Percentiles rank a stretch among this genome's conserved stretches.
These are phyloP conservation scores for Irpex lacteus DNA, from an alignment of 1,284 basidiomycete species.

Conservation along the genomic window DNA sequence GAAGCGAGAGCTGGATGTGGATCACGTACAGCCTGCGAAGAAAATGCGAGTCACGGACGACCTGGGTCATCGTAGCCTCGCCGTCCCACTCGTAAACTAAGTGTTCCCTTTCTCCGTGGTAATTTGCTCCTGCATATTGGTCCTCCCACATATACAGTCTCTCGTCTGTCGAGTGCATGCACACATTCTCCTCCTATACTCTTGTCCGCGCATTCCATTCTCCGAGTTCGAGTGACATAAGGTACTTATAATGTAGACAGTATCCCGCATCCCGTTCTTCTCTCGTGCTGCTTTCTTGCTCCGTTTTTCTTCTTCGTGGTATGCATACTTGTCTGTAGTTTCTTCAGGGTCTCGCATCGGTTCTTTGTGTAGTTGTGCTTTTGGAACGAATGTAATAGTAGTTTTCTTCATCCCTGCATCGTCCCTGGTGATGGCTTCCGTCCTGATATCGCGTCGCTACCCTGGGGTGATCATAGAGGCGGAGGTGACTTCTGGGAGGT, in stretches of 20 bases:
- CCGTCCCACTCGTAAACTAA: slow-evolving; percentile 1
- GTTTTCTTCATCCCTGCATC: not conserved
- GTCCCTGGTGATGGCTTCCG: not conserved
- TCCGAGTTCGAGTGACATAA: slow-evolving; percentile 1
- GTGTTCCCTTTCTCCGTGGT: not conserved
- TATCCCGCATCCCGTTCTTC: not conserved
- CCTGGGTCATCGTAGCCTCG: not conserved
- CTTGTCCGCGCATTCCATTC: not conserved
- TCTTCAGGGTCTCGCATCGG: not conserved
- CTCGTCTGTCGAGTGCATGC: not conserved
- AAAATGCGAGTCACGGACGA: slow-evolving; percentile 16
- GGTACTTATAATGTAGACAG: slow-evolving; percentile 10
- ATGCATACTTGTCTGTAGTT: not conserved
- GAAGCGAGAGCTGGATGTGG: slow-evolving; percentile 8
- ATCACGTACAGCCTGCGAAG: slow-evolving; percentile 7
- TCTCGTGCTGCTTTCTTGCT: slow-evolving; percentile 3
- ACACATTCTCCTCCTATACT: not conserved
- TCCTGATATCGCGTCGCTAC: too few species aligned
- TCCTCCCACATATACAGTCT: not conserved
- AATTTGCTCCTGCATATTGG: not conserved
- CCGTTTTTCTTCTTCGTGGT: slow-evolving; percentile 15
- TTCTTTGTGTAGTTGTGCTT: slow-evolving; percentile 2
- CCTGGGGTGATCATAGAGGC: too few species aligned
- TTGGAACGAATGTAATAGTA: slow-evolving; percentile 1
- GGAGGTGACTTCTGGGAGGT: not conserved